Base-by-base conservation (phyloP, 768 basidiomycete species). In the Mycena chlorophos region DNA sequence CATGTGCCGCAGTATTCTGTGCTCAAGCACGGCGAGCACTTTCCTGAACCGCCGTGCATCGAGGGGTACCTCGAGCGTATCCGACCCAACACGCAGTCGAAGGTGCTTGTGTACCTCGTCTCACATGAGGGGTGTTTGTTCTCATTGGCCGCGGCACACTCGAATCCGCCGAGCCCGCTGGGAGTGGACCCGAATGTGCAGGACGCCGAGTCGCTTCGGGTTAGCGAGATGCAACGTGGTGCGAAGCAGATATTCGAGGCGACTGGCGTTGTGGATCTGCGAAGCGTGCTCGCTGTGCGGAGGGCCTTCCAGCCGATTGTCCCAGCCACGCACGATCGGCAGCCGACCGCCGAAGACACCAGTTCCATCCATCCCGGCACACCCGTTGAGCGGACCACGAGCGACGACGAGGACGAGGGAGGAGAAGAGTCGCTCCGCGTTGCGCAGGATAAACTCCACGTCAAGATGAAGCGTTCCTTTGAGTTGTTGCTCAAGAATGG, bases 51-150 rank as follows among this genome's bases (percentile, higher is more conserved):
- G 2, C 85, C 87, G 0, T 81, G 84, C 0, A 75, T 96, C 45
- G 95, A 98, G 71, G 95, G 95, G 2, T 97, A 90, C 70, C 73
- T 95, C 39, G 82, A 89, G 56, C 85, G 86, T 45, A 78, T 91
- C 63, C 79, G 76, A 58, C 78, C 83, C 2, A 84, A 81, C 61
- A 75, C 81, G 19, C 81, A 84, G 57, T 66, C 69, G 26, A 83
- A 78, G 51, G 82, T 88, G 53, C 76, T 76, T 3, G 63, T 88
- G 14, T 95, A 94, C 70, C 75, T 94, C 34, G 72, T 80, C 25
- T 83, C 83, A 5, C 89, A 93, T 64, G 79, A 86, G 51, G 88
- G 90, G 4, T 81, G 83, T 63, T 70, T 95, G 27, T 93, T 93
- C 70, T 75, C 80, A 10, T 62, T 88, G 19, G 61, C 69, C 16